Conservation (phyloP, 805 yeast genomes). For the Metschnikowia noctiluminum region DNA sequence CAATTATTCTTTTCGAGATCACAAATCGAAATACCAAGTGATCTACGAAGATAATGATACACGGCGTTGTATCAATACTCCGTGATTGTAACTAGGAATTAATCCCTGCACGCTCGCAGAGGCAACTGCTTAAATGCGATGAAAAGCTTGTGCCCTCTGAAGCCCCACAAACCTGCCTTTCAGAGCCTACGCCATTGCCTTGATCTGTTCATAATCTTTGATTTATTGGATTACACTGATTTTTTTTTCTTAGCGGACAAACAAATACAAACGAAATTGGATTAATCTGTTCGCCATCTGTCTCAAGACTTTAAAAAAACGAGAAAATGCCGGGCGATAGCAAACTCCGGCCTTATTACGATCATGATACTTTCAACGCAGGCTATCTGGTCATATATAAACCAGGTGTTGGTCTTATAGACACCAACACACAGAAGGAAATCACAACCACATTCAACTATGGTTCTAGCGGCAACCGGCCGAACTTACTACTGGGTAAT, state of each 20-base stretch:
- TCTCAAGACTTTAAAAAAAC: not conserved
- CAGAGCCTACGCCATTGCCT: no score
- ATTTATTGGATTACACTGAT: not conserved
- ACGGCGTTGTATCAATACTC: no score
- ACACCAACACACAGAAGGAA: constrained; percentile 39
- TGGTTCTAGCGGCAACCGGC: constrained; percentile 7
- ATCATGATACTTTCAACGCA: constrained; percentile 62
- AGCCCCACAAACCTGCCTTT: not conserved
- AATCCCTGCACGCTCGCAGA: constrained; percentile 2
- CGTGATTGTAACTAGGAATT: not conserved
- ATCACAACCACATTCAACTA: constrained; percentile 28
- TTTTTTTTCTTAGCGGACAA: not conserved
- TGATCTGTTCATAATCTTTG: no score
- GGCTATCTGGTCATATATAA: constrained; percentile 58
- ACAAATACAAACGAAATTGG: no score
- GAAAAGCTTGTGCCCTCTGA: not conserved
- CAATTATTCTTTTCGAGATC: no score
- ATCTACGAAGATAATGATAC: no score
- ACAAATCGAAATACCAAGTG: no score
- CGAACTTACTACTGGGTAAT: constrained; percentile 10
- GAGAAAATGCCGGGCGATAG: constrained; percentile 17
- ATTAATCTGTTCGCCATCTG: no score
- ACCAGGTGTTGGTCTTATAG: constrained; percentile 61
- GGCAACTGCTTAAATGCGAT: not conserved
- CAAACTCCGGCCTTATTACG: constrained; percentile 63